These are phyloP conservation scores for Phylloporus sp. DNA, from an alignment of 768 basidiomycete genomes.

Conservation along the genomic window DNA sequence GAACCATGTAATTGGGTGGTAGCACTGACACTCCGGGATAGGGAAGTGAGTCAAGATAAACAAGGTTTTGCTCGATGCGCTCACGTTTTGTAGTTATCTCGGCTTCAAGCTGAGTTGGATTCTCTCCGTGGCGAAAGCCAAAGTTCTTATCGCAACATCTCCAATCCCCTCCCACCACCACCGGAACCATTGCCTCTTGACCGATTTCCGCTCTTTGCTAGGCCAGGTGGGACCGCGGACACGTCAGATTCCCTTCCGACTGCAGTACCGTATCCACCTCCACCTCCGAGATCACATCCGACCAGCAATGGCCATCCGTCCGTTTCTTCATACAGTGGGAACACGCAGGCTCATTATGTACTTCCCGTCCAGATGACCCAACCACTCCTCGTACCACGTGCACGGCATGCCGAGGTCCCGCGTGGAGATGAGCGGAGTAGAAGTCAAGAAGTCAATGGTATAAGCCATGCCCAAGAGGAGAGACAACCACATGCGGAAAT, in stretches of 20 bases:
- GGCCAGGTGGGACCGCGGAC: conserved; percentile 27
- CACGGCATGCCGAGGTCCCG: conserved; percentile 20
- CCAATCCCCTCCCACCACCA: conserved; percentile 55
- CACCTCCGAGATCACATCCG: conserved; percentile 19
- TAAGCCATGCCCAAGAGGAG: conserved; percentile 11
- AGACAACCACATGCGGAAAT: conserved; percentile 11
- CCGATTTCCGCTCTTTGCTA: conserved; percentile 40
- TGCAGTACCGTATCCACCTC: conserved; percentile 27
- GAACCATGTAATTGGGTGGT: background rate
- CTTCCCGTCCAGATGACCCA: conserved; percentile 14
- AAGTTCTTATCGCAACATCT: conserved; percentile 28
- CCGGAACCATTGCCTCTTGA: conserved; percentile 50
- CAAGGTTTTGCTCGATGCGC: conserved; percentile 16
- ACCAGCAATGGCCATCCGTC: conserved; percentile 15
- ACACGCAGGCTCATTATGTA: conserved; percentile 13
- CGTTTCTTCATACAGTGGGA: conserved; percentile 4
- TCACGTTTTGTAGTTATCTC: conserved; percentile 28
- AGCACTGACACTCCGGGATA: conserved; percentile 16
- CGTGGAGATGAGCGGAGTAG: conserved; percentile 21
- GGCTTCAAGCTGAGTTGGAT: conserved; percentile 35
- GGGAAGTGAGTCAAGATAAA: conserved; percentile 27
- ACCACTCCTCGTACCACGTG: conserved; percentile 16
- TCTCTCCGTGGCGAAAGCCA: conserved; percentile 32
- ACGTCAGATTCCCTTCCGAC: conserved; percentile 17
- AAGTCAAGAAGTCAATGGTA: conserved; percentile 16